Evolutionary conservation across 2,329 filamentous ascomycete species (phyloP).

Genomic region (Pezizomycotina sp.): DNA sequence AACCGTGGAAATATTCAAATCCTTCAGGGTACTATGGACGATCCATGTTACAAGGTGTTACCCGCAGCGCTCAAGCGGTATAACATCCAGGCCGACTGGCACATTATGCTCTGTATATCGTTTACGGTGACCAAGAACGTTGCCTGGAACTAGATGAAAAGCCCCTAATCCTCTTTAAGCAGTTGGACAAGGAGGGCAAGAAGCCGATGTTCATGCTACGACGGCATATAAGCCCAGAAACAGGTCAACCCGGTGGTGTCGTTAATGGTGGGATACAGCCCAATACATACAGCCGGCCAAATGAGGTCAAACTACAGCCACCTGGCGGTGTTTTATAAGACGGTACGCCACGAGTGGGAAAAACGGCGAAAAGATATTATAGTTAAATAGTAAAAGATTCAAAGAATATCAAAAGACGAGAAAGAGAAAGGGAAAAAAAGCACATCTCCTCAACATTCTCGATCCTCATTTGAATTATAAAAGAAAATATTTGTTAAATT

Average conservation of each 20-base stretch:
- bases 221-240: conserved; percentile 32
- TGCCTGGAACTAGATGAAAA: conserved; percentile 85
- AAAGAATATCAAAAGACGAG: too few species aligned
- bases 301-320: too few species aligned
- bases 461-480: too few species aligned
- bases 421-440: too few species aligned
- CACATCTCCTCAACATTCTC: too few species aligned
- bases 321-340: too few species aligned
- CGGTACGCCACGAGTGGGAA: too few species aligned
- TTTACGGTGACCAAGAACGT: conserved; percentile 94
- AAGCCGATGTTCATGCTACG: conserved; percentile 99
- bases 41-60: conserved; percentile 92
- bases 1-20: conserved; percentile 91
- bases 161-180: conserved; percentile 89
- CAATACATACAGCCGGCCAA: too few species aligned
- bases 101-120: conserved; percentile 97
- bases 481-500: too few species aligned
- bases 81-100: conserved; percentile 94
- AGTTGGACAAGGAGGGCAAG: conserved; percentile 87
- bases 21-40: conserved; percentile 93
- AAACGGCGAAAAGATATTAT: too few species aligned
- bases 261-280: too few species aligned
- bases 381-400: too few species aligned
- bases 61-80: conserved; percentile 94
- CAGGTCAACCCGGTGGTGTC: conserved; percentile 14